phyloP scores from a whole-genome alignment of 164 flowering plant species.

The Dillenia turbinata region DNA sequence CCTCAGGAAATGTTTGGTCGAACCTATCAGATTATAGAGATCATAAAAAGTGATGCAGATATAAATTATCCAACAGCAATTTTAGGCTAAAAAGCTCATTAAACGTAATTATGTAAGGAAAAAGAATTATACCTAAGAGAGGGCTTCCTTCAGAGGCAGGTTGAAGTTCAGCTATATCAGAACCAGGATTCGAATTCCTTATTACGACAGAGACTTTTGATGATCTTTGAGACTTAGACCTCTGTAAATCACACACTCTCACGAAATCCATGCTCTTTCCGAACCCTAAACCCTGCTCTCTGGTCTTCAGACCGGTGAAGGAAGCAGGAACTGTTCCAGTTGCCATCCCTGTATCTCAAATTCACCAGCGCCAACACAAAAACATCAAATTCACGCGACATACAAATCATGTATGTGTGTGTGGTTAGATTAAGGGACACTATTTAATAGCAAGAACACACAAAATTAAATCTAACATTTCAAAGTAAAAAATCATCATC shows the following conservation, averaged over 20 bases:
- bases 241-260: constrained; percentile 46
- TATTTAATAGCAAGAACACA: too few species aligned
- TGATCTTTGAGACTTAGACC: constrained; percentile 32
- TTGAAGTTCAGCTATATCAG: constrained; percentile 65
- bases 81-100: too few species aligned
- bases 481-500: too few species aligned
- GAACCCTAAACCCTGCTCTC: constrained; percentile 50
- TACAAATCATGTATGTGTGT: too few species aligned
- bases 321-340: constrained; percentile 62
- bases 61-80: too few species aligned
- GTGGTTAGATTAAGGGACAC: too few species aligned
- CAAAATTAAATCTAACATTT: too few species aligned
- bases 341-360: constrained; percentile 44
- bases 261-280: constrained; percentile 56
- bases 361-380: neutral
- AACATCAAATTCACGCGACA: neutral
- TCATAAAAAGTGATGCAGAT: too few species aligned
- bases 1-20: too few species aligned
- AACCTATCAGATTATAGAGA: too few species aligned
- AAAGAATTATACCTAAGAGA: constrained; percentile 51
- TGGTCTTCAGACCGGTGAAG: constrained; percentile 40
- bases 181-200: constrained; percentile 51
- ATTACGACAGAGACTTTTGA: constrained; percentile 31
- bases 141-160: constrained; percentile 87
- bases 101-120: too few species aligned